Base-by-base conservation (phyloP, 306 rosid genomes). In the Cicer bijugum region DNA sequence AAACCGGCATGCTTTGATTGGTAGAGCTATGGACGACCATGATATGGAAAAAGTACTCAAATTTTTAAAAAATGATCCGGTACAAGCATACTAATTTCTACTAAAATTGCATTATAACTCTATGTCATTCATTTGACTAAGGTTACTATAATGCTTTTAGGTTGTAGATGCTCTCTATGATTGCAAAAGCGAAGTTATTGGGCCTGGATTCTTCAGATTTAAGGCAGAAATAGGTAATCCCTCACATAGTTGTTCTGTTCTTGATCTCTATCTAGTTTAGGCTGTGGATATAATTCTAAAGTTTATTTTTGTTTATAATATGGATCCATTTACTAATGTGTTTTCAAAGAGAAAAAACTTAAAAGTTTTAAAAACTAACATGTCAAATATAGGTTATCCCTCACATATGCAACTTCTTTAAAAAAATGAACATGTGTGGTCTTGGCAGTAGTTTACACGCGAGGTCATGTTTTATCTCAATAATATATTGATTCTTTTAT, bases 171-270 rank as follows among this genome's bases (percentile, higher is more conserved):
- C 99, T 52, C 82, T 92, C 74, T 95, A 92, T 82, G 99, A 95
- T 82, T 95, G 97, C 89, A 95, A 95, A 84, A 90, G 97, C n/a
- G 99, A 95, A 87, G 99, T 95, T 64, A 95, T 95, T 80, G 99
- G 99, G 38, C 99, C 99, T 60, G 97, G 99, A 55, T 91, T 89
- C 89, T 95, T 87, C 85, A 81, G 99, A 80, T 95, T 95, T 76
- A 95, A 95, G 80, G 99, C 97, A 53, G 99, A 95, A 86, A 92
- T 95, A 88, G 97, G 99, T 95, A 38, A 75, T 23, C 43, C 55
- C 77, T 78, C 76, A 33, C 82, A 38, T 69, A 60, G 12, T 63
- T 39, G 63, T 78, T 74, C 55, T 39, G 63, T 78, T 74, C 55
- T 40, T 55, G 65, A 61, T 46, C 78, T 43, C 47, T 71, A 2